A percentile compares a stretch with the other conserved stretches of the same genome.
Conservation (phyloP, 371 early-diverging fungal genomes). For the Mucor irregularis region DNA sequence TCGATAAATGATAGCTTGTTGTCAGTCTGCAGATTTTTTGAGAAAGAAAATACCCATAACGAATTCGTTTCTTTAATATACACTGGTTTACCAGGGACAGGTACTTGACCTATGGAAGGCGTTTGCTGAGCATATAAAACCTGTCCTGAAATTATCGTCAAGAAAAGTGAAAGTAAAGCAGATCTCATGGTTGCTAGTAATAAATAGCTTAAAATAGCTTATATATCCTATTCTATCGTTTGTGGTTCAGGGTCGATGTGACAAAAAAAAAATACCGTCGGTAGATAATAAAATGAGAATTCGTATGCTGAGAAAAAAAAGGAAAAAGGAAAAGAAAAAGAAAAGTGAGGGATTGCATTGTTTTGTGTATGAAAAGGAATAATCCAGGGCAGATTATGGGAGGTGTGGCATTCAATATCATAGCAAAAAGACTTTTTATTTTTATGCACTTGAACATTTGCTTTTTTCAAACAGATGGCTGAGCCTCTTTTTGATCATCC, state of each 20-base stretch:
- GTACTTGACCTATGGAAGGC: background rate
- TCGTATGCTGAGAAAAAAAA: background rate
- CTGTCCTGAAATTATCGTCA: background rate
- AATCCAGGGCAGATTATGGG: too few relatives aligned
- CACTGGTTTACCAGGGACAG: constrained; percentile 21
- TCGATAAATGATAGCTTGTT: constrained; percentile 22
- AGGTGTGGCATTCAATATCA: too few relatives aligned
- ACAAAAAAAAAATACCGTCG: too few relatives aligned
- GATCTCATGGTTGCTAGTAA: background rate
- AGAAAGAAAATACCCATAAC: constrained; percentile 24
- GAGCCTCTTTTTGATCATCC: constrained; percentile 7
- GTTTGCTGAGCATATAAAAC: background rate
- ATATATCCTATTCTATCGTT: too few relatives aligned
- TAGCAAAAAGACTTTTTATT: background rate
- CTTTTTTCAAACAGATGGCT: background rate
- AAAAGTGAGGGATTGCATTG: background rate
- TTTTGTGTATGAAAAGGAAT: too few relatives aligned
- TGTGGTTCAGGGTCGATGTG: too few relatives aligned
- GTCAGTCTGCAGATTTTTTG: constrained; percentile 15
- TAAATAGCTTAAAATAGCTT: background rate
- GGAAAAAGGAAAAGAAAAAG: background rate
- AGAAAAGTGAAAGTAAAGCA: background rate
- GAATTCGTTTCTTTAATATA: constrained; percentile 19
- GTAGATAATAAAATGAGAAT: background rate
- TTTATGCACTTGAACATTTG: background rate